Evolutionary conservation across 192 early-diverging fungal genomes (phyloP).

Genomic region (Obelidium mucronatum): DNA sequence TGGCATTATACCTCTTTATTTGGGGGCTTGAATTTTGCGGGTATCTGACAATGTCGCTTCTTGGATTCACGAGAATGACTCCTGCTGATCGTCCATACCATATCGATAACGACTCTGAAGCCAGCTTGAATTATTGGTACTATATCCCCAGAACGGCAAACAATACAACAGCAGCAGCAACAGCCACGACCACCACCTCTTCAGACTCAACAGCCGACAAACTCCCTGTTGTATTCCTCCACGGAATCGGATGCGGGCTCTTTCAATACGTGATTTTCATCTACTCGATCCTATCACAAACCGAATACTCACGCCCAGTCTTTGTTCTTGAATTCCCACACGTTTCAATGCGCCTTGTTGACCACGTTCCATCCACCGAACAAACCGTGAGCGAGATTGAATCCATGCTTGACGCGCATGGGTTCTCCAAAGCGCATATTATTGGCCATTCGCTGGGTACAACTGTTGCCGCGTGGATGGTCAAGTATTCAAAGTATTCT

Average conservation of each 20-base stretch:
- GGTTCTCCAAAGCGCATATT: conserved; percentile 62
- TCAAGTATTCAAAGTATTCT: conserved; percentile 57
- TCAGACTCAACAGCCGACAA: background rate
- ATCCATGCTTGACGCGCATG: conserved; percentile 60
- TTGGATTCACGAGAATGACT: conserved; percentile 34
- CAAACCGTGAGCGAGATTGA: conserved; percentile 63
- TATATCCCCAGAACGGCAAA: conserved; percentile 13
- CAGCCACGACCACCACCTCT: background rate
- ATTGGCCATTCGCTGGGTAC: conserved; percentile 75
- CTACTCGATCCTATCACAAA: conserved; percentile 9
- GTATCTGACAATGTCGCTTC: background rate
- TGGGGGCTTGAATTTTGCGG: conserved; percentile 28
- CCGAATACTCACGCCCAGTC: conserved; percentile 15
- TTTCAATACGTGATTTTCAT: conserved; percentile 31
- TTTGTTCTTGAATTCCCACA: conserved; percentile 39
- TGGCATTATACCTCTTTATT: conserved; percentile 27
- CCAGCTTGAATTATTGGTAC: conserved; percentile 30
- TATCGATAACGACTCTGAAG: background rate
- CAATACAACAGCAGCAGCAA: too few relatives aligned
- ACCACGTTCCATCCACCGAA: conserved; percentile 60
- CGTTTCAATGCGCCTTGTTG: conserved; percentile 60
- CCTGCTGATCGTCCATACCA: conserved; percentile 25
- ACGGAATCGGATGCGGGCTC: conserved; percentile 40
- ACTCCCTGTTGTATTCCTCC: conserved; percentile 37
- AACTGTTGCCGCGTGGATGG: conserved; percentile 61